These are phyloP conservation scores for Entomortierella chlamydospora DNA, from an alignment of 192 early-diverging fungal genomes.

Conservation along the genomic window DNA sequence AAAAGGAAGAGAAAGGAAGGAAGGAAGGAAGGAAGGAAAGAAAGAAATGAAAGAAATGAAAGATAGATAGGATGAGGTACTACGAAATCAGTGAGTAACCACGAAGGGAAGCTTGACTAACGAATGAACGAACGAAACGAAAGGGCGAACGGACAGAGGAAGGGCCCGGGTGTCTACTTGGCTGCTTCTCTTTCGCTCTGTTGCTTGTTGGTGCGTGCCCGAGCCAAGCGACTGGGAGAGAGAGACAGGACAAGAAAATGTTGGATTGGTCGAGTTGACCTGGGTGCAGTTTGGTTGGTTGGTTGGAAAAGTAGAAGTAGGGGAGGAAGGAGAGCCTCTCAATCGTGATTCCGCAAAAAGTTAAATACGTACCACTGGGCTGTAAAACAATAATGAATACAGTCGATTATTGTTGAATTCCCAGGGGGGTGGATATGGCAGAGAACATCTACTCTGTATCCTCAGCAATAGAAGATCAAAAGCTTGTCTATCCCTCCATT, in stretches of 20 bases:
- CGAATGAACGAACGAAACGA: constrained; percentile 1
- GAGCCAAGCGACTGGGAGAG: neutral
- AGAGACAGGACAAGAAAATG: neutral
- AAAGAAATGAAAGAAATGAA: neutral
- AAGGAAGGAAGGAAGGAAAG: neutral
- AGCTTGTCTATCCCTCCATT: too few relatives aligned
- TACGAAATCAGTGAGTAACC: too few relatives aligned
- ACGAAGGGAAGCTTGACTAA: too few relatives aligned
- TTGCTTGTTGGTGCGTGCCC: too few relatives aligned
- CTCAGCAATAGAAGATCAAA: too few relatives aligned
- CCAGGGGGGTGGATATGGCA: too few relatives aligned
- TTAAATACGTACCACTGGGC: neutral
- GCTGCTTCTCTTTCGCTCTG: too few relatives aligned
- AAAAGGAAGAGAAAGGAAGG: neutral
- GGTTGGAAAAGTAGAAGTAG: constrained; percentile 2
- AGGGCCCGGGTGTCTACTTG: neutral
- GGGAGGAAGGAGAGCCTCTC: neutral
- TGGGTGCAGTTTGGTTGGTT: constrained; percentile 11
- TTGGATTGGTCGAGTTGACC: neutral
- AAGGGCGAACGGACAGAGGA: neutral
- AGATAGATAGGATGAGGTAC: neutral
- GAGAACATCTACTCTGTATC: too few relatives aligned
- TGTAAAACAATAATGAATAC: too few relatives aligned
- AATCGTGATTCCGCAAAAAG: neutral
- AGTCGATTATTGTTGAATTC: too few relatives aligned